Evolutionary conservation across 1,284 basidiomycete species (phyloP), one percentile per base, ranked within the genome.

Genomic region (Sanguinoderma infundibulare): DNA sequence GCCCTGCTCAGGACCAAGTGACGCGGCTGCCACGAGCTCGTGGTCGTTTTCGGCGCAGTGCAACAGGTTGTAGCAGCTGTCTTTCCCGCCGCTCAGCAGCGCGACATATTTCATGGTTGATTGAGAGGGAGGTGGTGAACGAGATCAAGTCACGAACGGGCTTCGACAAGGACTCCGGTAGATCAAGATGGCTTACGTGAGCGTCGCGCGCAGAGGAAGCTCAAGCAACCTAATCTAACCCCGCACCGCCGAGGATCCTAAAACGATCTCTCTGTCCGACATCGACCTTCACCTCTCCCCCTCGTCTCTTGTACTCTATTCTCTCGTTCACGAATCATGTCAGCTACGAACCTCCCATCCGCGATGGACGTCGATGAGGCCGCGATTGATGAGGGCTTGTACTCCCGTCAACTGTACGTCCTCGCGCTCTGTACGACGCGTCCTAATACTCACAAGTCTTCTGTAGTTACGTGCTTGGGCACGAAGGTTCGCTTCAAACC

Each of bases 71-170:
- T 91, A 99, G 81, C 96, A 98, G 73, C 92, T 95, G 78, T 99
- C 98, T 77, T 99, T 99, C 47, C 98, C 98, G 35, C 98, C 98
- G 58, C 96, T 98, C 53, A 99, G 87, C 60, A 99, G 82, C 2
- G 93, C 97, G 68, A 98, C 90, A 74, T 97, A 95, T 79, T 96
- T 96, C 95, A 98, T 97, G 22, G 20, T 14, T 14, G 49, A 36
- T 6, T 36, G 34, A 46, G 15, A 6, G 17, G 26, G 15, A n/a
- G 26, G 4, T 3, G 52, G 24, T 5, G n/a, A 24, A 38, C 9
- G 3, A 28, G 36, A 28, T 42, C 22, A 22, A 10, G 26, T 4
- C 26, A 39, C 24, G 15, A n/a, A 20, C 5, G 14, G 14, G n/a
- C n/a, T n/a, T 9, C 50, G 7, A 24, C 17, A 42, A 63, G 42